Conservation (phyloP, 345 rosid species). For the Lumnitzera racemosa region DNA sequence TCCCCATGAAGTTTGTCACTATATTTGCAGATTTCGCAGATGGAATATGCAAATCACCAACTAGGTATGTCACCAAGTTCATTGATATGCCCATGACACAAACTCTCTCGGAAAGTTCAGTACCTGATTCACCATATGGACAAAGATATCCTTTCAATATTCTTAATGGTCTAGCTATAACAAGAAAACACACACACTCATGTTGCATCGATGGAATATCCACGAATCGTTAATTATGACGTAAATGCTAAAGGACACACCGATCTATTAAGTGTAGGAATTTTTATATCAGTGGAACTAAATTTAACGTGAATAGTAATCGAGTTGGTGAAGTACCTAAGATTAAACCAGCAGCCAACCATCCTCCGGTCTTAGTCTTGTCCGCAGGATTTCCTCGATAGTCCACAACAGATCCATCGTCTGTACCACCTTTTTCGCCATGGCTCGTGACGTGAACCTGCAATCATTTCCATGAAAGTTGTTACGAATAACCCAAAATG, state of each 20-base stretch:
- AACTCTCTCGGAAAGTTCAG: constrained; percentile 82
- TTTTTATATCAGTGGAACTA: too few species aligned
- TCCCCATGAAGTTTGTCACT: constrained; percentile 88
- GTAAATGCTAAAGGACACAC: too few species aligned
- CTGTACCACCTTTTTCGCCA: constrained; percentile 30
- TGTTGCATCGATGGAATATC: too few species aligned
- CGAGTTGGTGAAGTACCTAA: constrained; percentile 39
- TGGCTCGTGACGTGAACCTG: constrained; percentile 45
- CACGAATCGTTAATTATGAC: too few species aligned
- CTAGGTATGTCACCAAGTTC: constrained; percentile 85
- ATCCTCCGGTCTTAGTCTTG: constrained; percentile 76
- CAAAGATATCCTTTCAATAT: not conserved
- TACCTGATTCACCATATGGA: constrained; percentile 33
- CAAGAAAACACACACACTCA: not conserved
- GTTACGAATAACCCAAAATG: not conserved
- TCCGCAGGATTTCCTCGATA: constrained; percentile 60
- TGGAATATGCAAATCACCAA: constrained; percentile 65
- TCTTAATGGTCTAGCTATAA: not conserved
- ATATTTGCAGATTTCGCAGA: constrained; percentile 76
- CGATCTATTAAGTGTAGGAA: too few species aligned
- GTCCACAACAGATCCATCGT: constrained; percentile 33
- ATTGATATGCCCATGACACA: constrained; percentile 89
- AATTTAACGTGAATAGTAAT: not conserved
- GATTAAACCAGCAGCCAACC: constrained; percentile 90
- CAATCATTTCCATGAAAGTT: not conserved